Evolutionary conservation across 179 eudicot genomes (phyloP).

Genomic region (Sideroxylon spinosum): DNA sequence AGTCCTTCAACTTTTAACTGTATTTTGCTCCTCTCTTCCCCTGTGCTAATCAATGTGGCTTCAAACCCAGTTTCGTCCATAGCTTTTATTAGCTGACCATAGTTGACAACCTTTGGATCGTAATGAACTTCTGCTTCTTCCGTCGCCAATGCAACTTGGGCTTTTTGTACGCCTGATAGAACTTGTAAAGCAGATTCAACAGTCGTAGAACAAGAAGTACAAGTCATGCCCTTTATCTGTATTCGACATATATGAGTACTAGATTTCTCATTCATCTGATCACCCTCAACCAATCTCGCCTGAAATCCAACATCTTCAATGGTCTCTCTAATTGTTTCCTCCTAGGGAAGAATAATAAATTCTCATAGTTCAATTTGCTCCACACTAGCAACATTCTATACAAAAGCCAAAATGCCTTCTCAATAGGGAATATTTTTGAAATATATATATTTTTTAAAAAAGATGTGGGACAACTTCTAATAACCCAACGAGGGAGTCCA

Average conservation of each 20-base stretch:
- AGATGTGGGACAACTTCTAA: no score
- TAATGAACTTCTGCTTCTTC: constrained; percentile 80
- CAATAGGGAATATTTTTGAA: no score
- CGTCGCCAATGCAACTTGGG: constrained; percentile 83
- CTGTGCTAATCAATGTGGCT: constrained; percentile 62
- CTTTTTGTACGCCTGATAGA: constrained; percentile 62
- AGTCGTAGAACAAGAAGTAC: constrained; percentile 76
- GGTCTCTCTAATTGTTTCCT: constrained; percentile 64
- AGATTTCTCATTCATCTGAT: constrained; percentile 31
- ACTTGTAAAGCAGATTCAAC: constrained; percentile 54
- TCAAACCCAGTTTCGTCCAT: constrained; percentile 71
- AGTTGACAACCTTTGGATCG: constrained; percentile 51
- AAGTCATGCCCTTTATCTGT: constrained; percentile 75
- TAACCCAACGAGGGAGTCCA: no score
- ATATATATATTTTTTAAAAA: no score
- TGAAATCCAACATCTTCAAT: constrained; percentile 77
- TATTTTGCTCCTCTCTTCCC: constrained; percentile 62
- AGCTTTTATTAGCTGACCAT: constrained; percentile 43
- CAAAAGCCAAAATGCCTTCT: no score
- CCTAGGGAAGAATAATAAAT: constrained; percentile 34
- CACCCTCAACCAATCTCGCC: constrained; percentile 53
- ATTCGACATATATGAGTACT: constrained; percentile 48
- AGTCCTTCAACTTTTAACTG: constrained; percentile 67
- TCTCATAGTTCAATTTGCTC: background rate
- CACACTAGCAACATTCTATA: no score